Conservation (phyloP, 805 yeast species). For the Debaryomyces hansenii region DNA sequence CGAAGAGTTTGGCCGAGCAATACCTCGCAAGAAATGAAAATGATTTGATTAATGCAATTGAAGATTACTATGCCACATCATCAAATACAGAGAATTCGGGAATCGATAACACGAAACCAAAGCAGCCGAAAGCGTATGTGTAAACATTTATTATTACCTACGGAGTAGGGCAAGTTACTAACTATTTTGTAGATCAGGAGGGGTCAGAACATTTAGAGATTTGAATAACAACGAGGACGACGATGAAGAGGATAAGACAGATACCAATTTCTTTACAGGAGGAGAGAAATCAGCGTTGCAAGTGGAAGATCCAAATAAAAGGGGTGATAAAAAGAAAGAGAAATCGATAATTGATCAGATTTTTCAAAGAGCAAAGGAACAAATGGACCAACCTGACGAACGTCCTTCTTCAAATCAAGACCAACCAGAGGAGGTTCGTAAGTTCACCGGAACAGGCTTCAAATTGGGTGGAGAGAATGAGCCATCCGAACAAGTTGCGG, state of each 20-base stretch:
- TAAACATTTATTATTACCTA: background rate
- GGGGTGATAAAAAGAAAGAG: constrained; percentile 31
- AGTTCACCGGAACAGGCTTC: constrained; percentile 53
- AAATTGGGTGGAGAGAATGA: constrained; percentile 49
- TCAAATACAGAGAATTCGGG: constrained; percentile 2
- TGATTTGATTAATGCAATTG: constrained; percentile 40
- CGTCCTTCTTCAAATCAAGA: constrained; percentile 33
- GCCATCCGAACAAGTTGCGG: constrained; percentile 35
- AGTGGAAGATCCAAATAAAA: constrained; percentile 69
- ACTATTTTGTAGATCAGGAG: constrained; percentile 12
- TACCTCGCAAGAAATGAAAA: constrained; percentile 36
- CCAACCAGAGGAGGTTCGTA: constrained; percentile 16
- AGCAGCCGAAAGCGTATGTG: background rate
- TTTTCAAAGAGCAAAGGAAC: constrained; percentile 58
- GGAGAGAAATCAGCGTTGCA: constrained; percentile 78
- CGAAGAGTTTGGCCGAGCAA: constrained; percentile 38
- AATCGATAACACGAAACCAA: background rate
- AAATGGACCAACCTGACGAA: constrained; percentile 37
- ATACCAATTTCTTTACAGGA: constrained; percentile 59
- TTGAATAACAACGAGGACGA: constrained; percentile 42
- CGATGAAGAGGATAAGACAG: constrained; percentile 55
- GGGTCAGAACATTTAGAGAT: constrained; percentile 40
- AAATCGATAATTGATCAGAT: constrained; percentile 64
- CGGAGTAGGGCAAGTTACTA: background rate
- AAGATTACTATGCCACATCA: constrained; percentile 35